These are phyloP conservation scores for Blastocystis sp. DNA, from an alignment of 352 stramenopile species.

Conservation along the genomic window DNA sequence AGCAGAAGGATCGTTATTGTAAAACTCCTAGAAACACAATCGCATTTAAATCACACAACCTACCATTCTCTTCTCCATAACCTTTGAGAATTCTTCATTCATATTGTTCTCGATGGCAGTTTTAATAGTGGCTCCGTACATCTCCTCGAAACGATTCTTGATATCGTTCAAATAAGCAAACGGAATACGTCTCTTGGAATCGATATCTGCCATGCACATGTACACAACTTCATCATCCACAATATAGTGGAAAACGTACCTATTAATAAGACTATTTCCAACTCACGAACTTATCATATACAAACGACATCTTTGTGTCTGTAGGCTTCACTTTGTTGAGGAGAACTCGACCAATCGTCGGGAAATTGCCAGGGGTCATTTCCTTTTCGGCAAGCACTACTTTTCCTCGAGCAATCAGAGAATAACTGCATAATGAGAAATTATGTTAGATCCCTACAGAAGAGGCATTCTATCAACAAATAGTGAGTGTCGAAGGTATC, in stretches of 20 bases:
- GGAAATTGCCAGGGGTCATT: conserved; percentile 65
- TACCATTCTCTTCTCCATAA: conserved; percentile 68
- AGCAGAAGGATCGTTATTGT: conserved; percentile 62
- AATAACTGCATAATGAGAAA: conserved; percentile 22
- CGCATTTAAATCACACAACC: background rate
- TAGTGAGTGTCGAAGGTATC: background rate
- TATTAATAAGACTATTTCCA: background rate
- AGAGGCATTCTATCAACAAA: conserved; percentile 55
- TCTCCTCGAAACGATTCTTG: conserved; percentile 65
- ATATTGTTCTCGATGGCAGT: conserved; percentile 64
- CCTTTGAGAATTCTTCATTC: conserved; percentile 68
- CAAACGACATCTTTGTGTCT: conserved; percentile 68
- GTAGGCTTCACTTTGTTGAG: conserved; percentile 66
- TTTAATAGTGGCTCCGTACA: conserved; percentile 66
- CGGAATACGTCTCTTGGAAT: conserved; percentile 66
- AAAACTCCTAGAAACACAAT: conserved; percentile 55
- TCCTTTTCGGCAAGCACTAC: conserved; percentile 68
- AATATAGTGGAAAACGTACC: conserved; percentile 68
- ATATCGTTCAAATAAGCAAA: conserved; percentile 68
- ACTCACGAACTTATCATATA: conserved; percentile 64
- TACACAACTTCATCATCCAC: conserved; percentile 64
- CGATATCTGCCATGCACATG: conserved; percentile 68
- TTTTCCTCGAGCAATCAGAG: conserved; percentile 68
- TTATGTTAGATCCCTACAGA: background rate
- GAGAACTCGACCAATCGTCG: conserved; percentile 59